A percentile compares a stretch with the other conserved stretches of the same genome.
Evolutionary conservation across 352 stramenopile species (phyloP).

Genomic region (Saprolegnia diclina): DNA sequence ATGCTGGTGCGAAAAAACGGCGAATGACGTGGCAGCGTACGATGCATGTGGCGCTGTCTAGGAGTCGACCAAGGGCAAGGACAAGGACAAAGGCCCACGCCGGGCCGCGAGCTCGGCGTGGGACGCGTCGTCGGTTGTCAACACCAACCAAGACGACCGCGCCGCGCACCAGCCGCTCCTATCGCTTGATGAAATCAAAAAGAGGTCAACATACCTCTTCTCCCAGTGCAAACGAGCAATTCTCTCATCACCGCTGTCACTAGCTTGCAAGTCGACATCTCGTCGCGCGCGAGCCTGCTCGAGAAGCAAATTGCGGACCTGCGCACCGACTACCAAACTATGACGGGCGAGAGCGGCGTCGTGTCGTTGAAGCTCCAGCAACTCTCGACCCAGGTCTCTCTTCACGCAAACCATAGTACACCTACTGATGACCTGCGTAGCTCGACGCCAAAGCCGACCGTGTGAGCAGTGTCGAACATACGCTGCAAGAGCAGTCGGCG

Average conservation of each 20-base stretch:
- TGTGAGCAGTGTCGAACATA: not conserved
- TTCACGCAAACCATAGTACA: no score
- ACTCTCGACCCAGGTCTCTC: slow-evolving; percentile 25
- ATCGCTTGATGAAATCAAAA: slow-evolving; percentile 44
- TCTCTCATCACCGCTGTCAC: no score
- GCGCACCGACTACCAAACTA: slow-evolving; percentile 47
- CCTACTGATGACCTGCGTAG: not conserved
- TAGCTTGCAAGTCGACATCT: slow-evolving; percentile 59
- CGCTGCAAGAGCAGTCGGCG: not conserved
- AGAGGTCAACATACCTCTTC: no score
- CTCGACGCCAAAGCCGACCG: not conserved
- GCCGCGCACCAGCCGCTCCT: not conserved
- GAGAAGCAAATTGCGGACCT: slow-evolving; percentile 66
- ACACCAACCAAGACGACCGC: slow-evolving; percentile 11
- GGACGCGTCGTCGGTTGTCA: not conserved
- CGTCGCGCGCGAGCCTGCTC: slow-evolving; percentile 42
- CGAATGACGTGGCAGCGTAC: not conserved
- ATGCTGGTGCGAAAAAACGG: slow-evolving; percentile 1
- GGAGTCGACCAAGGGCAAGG: slow-evolving; percentile 15
- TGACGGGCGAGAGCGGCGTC: slow-evolving; percentile 40
- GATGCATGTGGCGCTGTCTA: not conserved
- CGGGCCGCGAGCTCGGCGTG: not conserved
- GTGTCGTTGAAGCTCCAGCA: slow-evolving; percentile 45
- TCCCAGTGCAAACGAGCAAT: no score
- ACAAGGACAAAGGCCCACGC: not conserved